Evolutionary conservation across 2,329 filamentous ascomycete species (phyloP).

Genomic region (Epicoccum sorghinum): DNA sequence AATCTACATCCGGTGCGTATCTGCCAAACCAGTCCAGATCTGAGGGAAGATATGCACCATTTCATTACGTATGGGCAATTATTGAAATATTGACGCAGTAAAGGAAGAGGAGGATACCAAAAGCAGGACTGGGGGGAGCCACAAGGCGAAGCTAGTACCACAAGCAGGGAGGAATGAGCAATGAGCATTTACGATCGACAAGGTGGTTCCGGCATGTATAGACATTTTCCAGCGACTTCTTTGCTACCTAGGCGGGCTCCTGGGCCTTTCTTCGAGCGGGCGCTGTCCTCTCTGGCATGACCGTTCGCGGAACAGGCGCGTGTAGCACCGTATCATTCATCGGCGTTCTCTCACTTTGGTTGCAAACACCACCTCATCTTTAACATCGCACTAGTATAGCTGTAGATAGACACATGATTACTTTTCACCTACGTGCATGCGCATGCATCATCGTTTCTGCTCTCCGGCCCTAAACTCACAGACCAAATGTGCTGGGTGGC

Average conservation of each 20-base stretch:
- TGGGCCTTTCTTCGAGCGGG: slow-evolving; percentile 11
- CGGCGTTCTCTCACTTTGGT: slow-evolving; percentile 33
- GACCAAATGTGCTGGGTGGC: too few species aligned
- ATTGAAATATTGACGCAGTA: slow-evolving; percentile 30
- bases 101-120: slow-evolving; percentile 37
- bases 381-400: slow-evolving; percentile 32
- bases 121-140: slow-evolving; percentile 7
- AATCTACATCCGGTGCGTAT: background rate
- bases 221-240: slow-evolving; percentile 35
- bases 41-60: slow-evolving; percentile 7
- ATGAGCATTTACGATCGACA: slow-evolving; percentile 33
- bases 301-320: slow-evolving; percentile 18
- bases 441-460: background rate
- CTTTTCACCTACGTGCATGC: background rate
- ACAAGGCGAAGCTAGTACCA: background rate
- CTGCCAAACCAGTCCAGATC: background rate
- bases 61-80: slow-evolving; percentile 30
- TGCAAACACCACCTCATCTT: slow-evolving; percentile 10
- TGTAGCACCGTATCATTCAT: slow-evolving; percentile 34
- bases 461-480: too few species aligned
- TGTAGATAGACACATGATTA: slow-evolving; percentile 35
- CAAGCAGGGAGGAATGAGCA: slow-evolving; percentile 13
- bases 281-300: background rate
- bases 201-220: slow-evolving; percentile 40
- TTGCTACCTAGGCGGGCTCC: slow-evolving; percentile 14